phyloP scores from a whole-genome alignment of 108 stramenopile species.

The Stephanodiscus minutulus region DNA sequence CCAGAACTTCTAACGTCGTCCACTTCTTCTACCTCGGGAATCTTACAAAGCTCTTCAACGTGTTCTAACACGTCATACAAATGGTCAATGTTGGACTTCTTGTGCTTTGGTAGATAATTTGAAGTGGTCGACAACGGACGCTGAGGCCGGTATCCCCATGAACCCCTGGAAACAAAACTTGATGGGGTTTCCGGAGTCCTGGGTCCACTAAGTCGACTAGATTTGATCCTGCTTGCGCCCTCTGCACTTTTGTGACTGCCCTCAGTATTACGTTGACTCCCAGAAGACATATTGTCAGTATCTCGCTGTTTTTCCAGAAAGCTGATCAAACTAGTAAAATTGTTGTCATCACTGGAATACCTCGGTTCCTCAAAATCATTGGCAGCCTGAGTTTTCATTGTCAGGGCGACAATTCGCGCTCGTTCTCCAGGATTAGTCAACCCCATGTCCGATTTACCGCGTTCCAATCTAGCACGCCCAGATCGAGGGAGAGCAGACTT shows the following conservation, averaged over 20 bases:
- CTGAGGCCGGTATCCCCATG: constrained; percentile 1
- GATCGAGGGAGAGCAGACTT: constrained; percentile 12
- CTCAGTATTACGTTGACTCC: constrained; percentile 14
- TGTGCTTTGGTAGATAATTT: constrained; percentile 10
- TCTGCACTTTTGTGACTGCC: constrained; percentile 9
- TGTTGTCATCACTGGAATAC: background rate
- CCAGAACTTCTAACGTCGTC: constrained; percentile 21
- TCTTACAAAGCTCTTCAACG: constrained; percentile 45
- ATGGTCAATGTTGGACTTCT: constrained; percentile 34
- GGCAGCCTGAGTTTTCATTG: constrained; percentile 18
- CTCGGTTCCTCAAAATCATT: constrained; percentile 11
- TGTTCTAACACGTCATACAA: constrained; percentile 39
- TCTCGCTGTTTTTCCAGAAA: constrained; percentile 26
- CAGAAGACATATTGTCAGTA: constrained; percentile 25
- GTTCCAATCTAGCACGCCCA: background rate
- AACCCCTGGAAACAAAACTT: constrained; percentile 11
- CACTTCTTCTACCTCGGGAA: constrained; percentile 38
- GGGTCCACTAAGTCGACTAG: constrained; percentile 8
- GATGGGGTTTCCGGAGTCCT: constrained; percentile 25
- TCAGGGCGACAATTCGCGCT: constrained; percentile 29
- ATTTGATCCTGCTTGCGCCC: background rate
- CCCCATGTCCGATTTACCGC: constrained; percentile 3
- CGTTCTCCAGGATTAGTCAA: constrained; percentile 16
- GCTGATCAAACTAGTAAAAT: constrained; percentile 17
- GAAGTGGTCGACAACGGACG: constrained; percentile 33